Base-by-base conservation (phyloP, 2,329 filamentous ascomycete genomes). In the Metarhizium brunneum region DNA sequence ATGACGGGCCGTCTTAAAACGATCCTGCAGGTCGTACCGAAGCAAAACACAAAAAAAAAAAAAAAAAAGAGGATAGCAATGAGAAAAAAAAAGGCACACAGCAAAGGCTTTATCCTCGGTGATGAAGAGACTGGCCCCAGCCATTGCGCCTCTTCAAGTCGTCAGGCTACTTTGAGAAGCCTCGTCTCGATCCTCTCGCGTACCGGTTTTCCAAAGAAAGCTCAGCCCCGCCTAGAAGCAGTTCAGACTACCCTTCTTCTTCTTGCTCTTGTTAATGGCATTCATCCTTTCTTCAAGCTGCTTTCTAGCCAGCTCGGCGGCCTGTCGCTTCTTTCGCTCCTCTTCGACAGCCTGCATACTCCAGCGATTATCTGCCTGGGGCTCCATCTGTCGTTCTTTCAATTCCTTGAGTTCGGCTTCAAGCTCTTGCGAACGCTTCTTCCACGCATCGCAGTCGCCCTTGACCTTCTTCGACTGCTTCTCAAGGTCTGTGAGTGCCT, bases 201-300 rank as follows among this genome's bases (percentile, higher is more conserved):
- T 11, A 7, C 7, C 50, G 16, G 48, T 50, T 48, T 53, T 61
- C 60, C 40, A 61, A 50, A 58, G 50, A 55, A 60, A 56, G 47
- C 59, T 58, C 54, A 59, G 55, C 56, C 59, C 57, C 58, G 54
- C 55, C 60, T 90, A 96, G 79, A 99, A 99, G 81, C 94, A 99
- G 77, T 96, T 97, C 72, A 99, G 81, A 63, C 88, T 92, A 66
- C 87, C 85, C 82, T 95, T 96, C 83, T 95, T 92, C 81, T 92
- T 96, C 79, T 95, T 94, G 76, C 88, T 87, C 67, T 81, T 84
- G 73, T 86, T 92, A 70, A 94, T 87, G 57, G 88, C 86, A 66
- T 92, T 91, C 85, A 99, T 99, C 56, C 92, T 84, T 76, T 95
- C 90, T 74, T 99, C 92, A 30, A 99, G 82, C 66, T 95, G 89